These are phyloP conservation scores for Elaeagnus macrophylla DNA, from an alignment of 306 rosid genomes.

Conservation along the genomic window DNA sequence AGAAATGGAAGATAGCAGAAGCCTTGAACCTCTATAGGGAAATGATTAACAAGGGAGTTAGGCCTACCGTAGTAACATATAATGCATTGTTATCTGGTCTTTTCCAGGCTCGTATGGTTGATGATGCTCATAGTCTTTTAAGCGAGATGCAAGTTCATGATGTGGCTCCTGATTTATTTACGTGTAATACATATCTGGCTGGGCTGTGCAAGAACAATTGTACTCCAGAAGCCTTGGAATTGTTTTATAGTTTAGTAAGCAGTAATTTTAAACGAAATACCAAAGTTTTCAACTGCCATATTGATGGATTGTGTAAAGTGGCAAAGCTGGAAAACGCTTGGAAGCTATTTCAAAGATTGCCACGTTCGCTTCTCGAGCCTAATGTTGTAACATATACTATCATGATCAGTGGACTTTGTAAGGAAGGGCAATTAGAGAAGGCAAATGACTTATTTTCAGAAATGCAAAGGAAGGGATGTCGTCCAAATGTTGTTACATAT, in stretches of 20 bases:
- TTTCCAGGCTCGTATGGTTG: constrained; percentile 25
- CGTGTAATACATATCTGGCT: constrained; percentile 20
- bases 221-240: constrained; percentile 28
- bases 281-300: constrained; percentile 13
- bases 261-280: constrained; percentile 10
- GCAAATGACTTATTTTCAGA: constrained; percentile 33
- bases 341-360: constrained; percentile 22
- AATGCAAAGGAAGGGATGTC: constrained; percentile 34
- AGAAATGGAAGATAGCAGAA: constrained; percentile 24
- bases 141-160: constrained; percentile 28
- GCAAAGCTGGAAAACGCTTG: constrained; percentile 28
- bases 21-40: constrained; percentile 23
- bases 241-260: constrained; percentile 21
- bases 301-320: constrained; percentile 27
- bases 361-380: constrained; percentile 16
- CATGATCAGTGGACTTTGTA: constrained; percentile 39
- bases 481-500: constrained; percentile 23
- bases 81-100: constrained; percentile 23
- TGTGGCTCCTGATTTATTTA: constrained; percentile 13
- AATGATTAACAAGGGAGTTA: constrained; percentile 27
- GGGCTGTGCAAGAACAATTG: constrained; percentile 36
- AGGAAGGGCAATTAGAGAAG: constrained; percentile 22
- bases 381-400: constrained; percentile 25
- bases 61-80: constrained; percentile 21
- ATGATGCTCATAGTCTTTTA: constrained; percentile 28